Evolutionary conservation across 179 eudicot genomes (phyloP).

Genomic region (Silene vulgaris): DNA sequence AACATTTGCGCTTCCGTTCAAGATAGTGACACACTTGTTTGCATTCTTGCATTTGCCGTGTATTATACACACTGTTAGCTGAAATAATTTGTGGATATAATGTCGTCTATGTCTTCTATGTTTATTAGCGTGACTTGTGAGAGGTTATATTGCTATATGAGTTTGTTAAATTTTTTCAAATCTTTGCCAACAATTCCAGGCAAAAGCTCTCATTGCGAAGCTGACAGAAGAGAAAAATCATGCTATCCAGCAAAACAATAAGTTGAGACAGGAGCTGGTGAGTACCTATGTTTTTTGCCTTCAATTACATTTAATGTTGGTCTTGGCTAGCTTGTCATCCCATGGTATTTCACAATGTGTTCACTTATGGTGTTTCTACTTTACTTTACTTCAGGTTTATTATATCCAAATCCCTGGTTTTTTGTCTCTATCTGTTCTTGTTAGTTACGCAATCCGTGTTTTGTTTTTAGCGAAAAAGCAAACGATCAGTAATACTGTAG

Average conservation of each 20-base stretch:
- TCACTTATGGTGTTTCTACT: background rate
- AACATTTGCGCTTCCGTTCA: background rate
- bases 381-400: background rate
- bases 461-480: background rate
- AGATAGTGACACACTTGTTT: background rate
- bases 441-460: background rate
- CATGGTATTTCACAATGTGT: background rate
- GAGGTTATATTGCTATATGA: background rate
- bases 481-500: background rate
- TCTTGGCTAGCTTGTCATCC: background rate
- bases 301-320: background rate
- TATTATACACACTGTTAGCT: background rate
- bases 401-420: background rate
- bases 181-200: conserved; percentile 30
- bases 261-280: conserved; percentile 67
- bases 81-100: background rate
- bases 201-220: conserved; percentile 48
- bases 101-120: background rate
- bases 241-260: conserved; percentile 50
- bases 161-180: background rate
- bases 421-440: background rate
- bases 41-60: background rate
- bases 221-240: conserved; percentile 60
- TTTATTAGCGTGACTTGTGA: background rate
- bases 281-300: conserved; percentile 18